Base-by-base conservation (phyloP, 2,329 filamentous ascomycete species). In the Colletotrichum horii region DNA sequence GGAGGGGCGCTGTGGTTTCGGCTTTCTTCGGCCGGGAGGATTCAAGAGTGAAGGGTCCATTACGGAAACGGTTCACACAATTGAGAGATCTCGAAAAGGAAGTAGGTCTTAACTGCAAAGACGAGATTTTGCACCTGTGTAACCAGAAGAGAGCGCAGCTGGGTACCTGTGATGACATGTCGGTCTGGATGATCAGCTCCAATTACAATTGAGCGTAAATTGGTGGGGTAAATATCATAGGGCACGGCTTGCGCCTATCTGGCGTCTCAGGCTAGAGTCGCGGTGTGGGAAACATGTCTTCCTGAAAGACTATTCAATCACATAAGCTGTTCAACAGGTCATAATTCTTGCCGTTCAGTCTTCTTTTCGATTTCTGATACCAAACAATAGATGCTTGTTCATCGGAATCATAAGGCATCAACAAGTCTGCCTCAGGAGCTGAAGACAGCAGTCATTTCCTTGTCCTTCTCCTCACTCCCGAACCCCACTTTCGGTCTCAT, bases 351-450 rank as follows among this genome's bases (percentile, higher is more conserved):
- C 1, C 8, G 28, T 32, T 30, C 5, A n/a, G 36, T 43, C 15
- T 2, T 58, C 52, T 38, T 7, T 43, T 30, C 1, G 7, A 24
- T 68, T 43, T 16, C 15, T 16, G 30, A 68, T 36, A 48, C 30
- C 66, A 22, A 5, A 4, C 2, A 36, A 43, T 22, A 52, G 24
- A 34, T 30, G 64, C 52, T 60, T 43, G 24, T 52, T 28, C 16
- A 19, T 68, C 32, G 38, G n/a, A 2, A 58, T 11, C 22, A 58
- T 67, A 48, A 62, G 67, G 67, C 67, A 70, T 62, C 67, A 15
- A 70, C n/a, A 61, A 48, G 26, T 70, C 14, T 70, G 67, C 67
- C 67, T 70, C 56, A 70, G 67, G 67, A 62, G 67, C 36, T 64
- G 61, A 64, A 24, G 61, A 36, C 61, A 8, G 34, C 55, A 19